Conservation (phyloP, 306 rosid genomes). For the Lotus japonicus region DNA sequence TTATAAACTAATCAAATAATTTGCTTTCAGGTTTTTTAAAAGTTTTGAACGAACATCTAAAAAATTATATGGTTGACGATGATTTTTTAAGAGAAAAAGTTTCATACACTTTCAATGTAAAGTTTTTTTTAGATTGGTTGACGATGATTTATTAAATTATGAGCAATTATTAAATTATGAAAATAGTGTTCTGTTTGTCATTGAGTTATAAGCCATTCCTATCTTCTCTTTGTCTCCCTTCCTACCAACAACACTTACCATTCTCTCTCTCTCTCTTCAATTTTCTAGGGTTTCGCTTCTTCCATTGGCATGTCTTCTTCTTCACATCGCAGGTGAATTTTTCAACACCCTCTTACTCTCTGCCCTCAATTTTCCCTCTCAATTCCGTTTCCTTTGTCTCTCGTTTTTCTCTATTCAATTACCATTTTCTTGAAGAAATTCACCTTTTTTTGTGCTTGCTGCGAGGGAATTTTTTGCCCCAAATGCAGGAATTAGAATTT, state of each 20-base stretch:
- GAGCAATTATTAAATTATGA: not conserved
- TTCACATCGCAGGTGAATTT: slow-evolving; percentile 14
- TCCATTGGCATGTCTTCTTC: not conserved
- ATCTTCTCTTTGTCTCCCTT: not conserved
- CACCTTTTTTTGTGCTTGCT: not conserved
- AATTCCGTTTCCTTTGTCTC: not conserved
- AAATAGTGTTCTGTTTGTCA: not conserved
- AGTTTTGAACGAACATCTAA: too few species aligned
- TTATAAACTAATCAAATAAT: too few species aligned
- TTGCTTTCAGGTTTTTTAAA: too few species aligned
- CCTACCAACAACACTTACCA: not conserved
- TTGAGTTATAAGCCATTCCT: not conserved
- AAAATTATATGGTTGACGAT: too few species aligned
- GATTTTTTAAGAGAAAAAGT: too few species aligned
- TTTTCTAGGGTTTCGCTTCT: slow-evolving; percentile 27
- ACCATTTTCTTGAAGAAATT: not conserved
- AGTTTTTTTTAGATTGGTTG: too few species aligned
- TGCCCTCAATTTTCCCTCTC: not conserved
- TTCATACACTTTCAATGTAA: too few species aligned
- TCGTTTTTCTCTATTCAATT: not conserved
- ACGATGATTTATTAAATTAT: too few species aligned
- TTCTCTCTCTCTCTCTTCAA: not conserved
- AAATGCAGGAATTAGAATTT: slow-evolving; percentile 8
- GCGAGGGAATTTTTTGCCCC: not conserved
- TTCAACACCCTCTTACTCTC: not conserved